phyloP scores from a whole-genome alignment of 2,329 filamentous ascomycete species.

The Rutstroemia sydowiana region DNA sequence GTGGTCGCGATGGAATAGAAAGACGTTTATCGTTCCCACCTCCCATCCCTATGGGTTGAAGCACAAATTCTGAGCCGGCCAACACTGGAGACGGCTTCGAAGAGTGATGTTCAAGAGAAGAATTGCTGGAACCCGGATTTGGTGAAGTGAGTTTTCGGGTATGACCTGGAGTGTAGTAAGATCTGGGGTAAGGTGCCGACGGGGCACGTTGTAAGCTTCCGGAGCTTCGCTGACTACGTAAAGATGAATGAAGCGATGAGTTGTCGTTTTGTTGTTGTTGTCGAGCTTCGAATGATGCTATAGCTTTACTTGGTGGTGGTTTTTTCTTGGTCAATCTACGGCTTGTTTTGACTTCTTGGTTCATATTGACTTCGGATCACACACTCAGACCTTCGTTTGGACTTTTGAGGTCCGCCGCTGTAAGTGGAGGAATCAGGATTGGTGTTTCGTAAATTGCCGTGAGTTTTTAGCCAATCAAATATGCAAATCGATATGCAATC shows the following conservation, averaged over 20 bases:
- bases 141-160: constrained; percentile 37
- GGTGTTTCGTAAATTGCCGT: constrained; percentile 12
- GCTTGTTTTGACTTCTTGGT: constrained; percentile 29
- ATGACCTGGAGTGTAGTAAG: constrained; percentile 22
- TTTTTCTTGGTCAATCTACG: constrained; percentile 57
- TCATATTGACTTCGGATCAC: constrained; percentile 19
- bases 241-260: constrained; percentile 34
- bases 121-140: constrained; percentile 38
- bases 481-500: constrained; percentile 6
- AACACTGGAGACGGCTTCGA: constrained; percentile 27
- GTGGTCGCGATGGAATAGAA: constrained; percentile 33
- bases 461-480: constrained; percentile 6
- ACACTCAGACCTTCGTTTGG: constrained; percentile 10
- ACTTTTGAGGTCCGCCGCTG: constrained; percentile 10
- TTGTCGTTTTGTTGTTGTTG: constrained; percentile 39
- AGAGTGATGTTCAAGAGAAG: constrained; percentile 28
- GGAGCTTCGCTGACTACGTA: constrained; percentile 57
- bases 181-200: constrained; percentile 44
- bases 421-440: constrained; percentile 10
- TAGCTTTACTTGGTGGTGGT: constrained; percentile 31
- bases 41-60: constrained; percentile 14
- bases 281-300: constrained; percentile 42
- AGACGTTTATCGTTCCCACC: constrained; percentile 25
- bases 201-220: constrained; percentile 54
- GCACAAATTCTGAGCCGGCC: constrained; percentile 21